Conservation (phyloP, 345 rosid species). For the Reutealis trisperma region DNA sequence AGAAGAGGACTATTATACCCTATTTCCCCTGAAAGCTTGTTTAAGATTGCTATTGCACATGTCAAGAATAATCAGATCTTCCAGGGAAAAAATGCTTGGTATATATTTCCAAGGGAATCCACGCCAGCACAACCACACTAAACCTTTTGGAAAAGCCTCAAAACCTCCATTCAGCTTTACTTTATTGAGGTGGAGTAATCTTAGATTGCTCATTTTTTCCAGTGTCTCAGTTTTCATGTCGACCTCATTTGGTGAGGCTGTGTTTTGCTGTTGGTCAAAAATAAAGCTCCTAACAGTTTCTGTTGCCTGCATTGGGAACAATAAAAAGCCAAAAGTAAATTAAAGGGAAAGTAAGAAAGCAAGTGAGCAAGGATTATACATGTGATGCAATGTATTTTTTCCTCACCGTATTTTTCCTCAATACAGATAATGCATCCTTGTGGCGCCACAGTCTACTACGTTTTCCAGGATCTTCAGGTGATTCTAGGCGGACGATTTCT, state of each 20-base stretch:
- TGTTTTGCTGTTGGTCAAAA: neutral
- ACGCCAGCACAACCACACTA: constrained; percentile 25
- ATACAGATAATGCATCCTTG: constrained; percentile 16
- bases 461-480: constrained; percentile 1
- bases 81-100: neutral
- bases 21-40: neutral
- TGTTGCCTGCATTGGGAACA: constrained; percentile 20
- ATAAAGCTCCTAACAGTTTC: constrained; percentile 20
- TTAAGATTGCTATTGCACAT: constrained; percentile 14
- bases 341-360: neutral
- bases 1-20: neutral
- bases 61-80: constrained; percentile 8
- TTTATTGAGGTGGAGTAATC: constrained; percentile 15
- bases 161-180: neutral
- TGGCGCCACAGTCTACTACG: constrained; percentile 32
- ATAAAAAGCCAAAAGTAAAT: neutral
- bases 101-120: constrained; percentile 7
- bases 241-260: neutral
- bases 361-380: neutral
- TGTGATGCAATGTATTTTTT: neutral
- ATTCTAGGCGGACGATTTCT: constrained; percentile 21
- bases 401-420: constrained; percentile 20
- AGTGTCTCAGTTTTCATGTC: constrained; percentile 16
- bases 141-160: neutral
- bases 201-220: constrained; percentile 16